Evolutionary conservation across 306 rosid species (phyloP), one percentile per base, ranked within the genome.

Genomic region (Aeschynomene evenia): DNA sequence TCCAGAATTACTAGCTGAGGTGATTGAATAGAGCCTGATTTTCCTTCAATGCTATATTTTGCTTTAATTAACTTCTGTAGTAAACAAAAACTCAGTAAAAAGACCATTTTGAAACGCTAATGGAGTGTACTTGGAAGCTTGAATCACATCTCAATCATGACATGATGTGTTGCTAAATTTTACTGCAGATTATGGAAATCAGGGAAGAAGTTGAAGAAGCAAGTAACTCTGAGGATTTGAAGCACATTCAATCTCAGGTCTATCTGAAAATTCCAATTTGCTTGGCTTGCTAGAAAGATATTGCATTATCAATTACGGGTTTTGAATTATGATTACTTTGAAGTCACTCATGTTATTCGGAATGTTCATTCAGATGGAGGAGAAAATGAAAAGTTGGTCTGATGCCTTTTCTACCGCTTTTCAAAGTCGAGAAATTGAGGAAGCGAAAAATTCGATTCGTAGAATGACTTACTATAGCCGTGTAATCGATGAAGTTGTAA

Each of bases 151-250:
- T 56, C 57, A n/a, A 48, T 45, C 72, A 53, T 14, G 16, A 60
- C 33, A 37, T 57, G 29, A 24, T 50, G 14, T 15, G 28, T 29
- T 71, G 15, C 66, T 57, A 45, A 58, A 36, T 39, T 72, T 61
- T 66, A 58, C 66, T 66, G 76, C 92, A 91, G 99, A 89, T 94
- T 46, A 31, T 94, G 91, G 99, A 94, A 87, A 85, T 91, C 82
- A 81, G 97, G 85, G 97, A 89, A 84, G 95, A 78, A 20, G 97
- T 94, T 68, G 96, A 89, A 82, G 99, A 94, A 66, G 95, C 99
- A 55, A 63, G 73, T 54, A 82, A 83, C 57, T 64, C 96, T 40
- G 83, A 81, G 70, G 83, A 81, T 45, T 81, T 94, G 75, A 79
- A 83, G 76, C 68, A 42, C 70, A 87, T 94, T 75, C 92, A 56